A percentile compares a stretch with the other conserved stretches of the same genome.
These are phyloP conservation scores for Protomyces arabidopsidicola DNA, from an alignment of 1,139 yeast species.

Conservation along the genomic window DNA sequence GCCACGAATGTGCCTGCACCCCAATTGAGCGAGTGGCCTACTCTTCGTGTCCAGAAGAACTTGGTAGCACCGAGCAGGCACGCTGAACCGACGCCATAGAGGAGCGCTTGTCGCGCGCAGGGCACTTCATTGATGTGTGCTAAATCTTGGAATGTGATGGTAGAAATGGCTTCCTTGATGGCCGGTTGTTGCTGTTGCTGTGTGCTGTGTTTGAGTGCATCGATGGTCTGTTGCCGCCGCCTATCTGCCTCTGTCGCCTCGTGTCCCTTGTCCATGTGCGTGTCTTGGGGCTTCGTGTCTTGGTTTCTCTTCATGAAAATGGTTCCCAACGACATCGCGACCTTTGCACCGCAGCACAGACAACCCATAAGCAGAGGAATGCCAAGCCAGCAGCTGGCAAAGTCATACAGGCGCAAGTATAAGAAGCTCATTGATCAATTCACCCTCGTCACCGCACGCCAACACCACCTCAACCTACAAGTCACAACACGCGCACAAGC, in stretches of 20 bases:
- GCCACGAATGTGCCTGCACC: constrained; percentile 22
- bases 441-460: constrained; percentile 1
- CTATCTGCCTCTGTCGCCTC: constrained; percentile 23
- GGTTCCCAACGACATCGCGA: background rate
- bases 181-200: constrained; percentile 6
- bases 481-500: constrained; percentile 2
- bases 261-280: constrained; percentile 23
- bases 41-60: constrained; percentile 9
- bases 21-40: constrained; percentile 23
- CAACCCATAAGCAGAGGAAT: background rate
- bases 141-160: constrained; percentile 7
- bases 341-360: background rate
- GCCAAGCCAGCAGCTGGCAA: constrained; percentile 10
- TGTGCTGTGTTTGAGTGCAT: constrained; percentile 4
- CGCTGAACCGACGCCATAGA: constrained; percentile 15
- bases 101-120: constrained; percentile 17
- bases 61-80: constrained; percentile 8
- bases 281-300: background rate
- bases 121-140: constrained; percentile 23
- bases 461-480: constrained; percentile 3
- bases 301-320: background rate
- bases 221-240: constrained; percentile 12
- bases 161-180: constrained; percentile 10
- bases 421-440: constrained; percentile 18
- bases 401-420: constrained; percentile 23